Evolutionary conservation across 2,329 filamentous ascomycete species (phyloP), one percentile per base, ranked within the genome.

Genomic region (Neonectria sp.): DNA sequence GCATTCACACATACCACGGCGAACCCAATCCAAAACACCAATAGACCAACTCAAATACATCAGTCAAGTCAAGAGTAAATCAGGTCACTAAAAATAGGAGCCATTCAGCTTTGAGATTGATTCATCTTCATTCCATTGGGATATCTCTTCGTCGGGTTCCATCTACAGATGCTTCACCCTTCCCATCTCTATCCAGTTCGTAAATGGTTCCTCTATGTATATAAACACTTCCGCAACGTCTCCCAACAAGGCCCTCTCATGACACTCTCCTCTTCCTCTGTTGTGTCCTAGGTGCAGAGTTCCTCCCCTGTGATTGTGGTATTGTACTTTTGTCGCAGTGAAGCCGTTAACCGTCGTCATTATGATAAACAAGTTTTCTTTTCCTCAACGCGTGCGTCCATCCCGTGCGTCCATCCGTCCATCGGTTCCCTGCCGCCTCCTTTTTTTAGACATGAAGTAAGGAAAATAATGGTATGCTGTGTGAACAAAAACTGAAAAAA

Each of bases 321-420:
- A 62, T 68, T 66, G 61, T 74, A 68, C 68, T 71, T 71, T 71
- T 73, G 55, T 75, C 68, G 71, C 73, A 75, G 73, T 76, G 68
- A 73, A 75, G 74, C 74, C 74, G 74, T 76, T 72, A 76, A 72
- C 70, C 68, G 73, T 75, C 72, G 73, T 75, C 73, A 75, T 75
- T 74, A 75, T 65, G 58, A 67, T 75, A 75, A 74, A 68, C 69
- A 70, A 71, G 64, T 71, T 74, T 66, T 73, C 68, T 75, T 73
- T 70, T 71, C 55, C 55, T 59, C 60, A 56, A 43, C 55, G 55
- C 27, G 69, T 55, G 58, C 65, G 70, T 68, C 72, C 70, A 69
- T 74, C 71, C 72, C 72, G 65, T 70, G 68, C 73, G 62, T 51
- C 73, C 63, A 60, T 63, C 68, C 69, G 64, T 66, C 40, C 73